phyloP scores from a whole-genome alignment of 257 asterid species.

The Apocynum venetum region DNA sequence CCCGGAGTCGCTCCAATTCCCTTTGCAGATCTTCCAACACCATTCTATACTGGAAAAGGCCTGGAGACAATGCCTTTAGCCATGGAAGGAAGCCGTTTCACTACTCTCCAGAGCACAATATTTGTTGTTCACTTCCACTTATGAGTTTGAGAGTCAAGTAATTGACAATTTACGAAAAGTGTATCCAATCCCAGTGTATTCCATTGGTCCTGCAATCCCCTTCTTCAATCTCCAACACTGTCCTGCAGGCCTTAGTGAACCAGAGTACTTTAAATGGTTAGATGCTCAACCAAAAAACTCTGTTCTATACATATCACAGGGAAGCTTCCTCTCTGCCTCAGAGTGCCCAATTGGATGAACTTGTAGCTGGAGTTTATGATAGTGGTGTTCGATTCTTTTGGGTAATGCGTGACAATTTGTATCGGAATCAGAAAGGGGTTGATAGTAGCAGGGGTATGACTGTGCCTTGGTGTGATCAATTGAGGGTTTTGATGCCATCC shows the following conservation, averaged over 20 bases:
- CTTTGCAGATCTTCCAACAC: conserved; percentile 39
- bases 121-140: conserved; percentile 38
- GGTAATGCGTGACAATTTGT: conserved; percentile 41
- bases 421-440: neutral
- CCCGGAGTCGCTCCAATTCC: conserved; percentile 52
- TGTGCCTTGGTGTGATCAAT: conserved; percentile 67
- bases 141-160: conserved; percentile 44
- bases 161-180: conserved; percentile 30
- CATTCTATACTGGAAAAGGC: conserved; percentile 21
- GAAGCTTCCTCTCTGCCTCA: conserved; percentile 52
- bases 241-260: neutral
- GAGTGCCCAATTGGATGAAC: conserved; percentile 43
- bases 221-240: conserved; percentile 4
- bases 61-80: conserved; percentile 18
- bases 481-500: conserved; percentile 50
- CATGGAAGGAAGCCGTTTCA: conserved; percentile 22
- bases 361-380: conserved; percentile 29
- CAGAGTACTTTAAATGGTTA: conserved; percentile 38
- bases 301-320: conserved; percentile 55
- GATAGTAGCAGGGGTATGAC: conserved; percentile 31
- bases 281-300: conserved; percentile 45
- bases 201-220: conserved; percentile 44
- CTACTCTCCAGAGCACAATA: conserved; percentile 27
- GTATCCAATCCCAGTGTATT: conserved; percentile 27
- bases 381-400: conserved; percentile 54